Evolutionary conservation across 2,329 filamentous ascomycete species (phyloP).

Genomic region (Nothophaeocryptopus gaeumannii): DNA sequence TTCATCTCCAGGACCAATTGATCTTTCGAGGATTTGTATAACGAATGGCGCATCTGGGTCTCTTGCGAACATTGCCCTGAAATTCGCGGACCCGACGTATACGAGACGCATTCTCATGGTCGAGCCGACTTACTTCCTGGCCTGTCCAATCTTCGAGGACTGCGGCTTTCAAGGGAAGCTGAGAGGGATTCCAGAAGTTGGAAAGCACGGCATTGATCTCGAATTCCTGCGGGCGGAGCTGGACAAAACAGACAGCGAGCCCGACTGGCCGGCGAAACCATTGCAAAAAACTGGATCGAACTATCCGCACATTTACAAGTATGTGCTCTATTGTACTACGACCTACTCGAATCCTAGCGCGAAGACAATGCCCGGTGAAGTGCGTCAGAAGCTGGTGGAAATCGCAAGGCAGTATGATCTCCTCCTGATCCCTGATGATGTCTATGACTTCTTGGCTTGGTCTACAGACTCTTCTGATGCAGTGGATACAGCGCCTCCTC

Average conservation of each 20-base stretch:
- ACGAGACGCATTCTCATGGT: slow-evolving; percentile 77
- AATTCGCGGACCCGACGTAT: slow-evolving; percentile 73
- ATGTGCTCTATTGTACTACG: slow-evolving; percentile 83
- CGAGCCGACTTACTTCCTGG: slow-evolving; percentile 77
- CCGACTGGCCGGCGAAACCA: slow-evolving; percentile 9
- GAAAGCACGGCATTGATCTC: slow-evolving; percentile 68
- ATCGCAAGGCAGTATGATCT: slow-evolving; percentile 76
- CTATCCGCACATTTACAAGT: slow-evolving; percentile 71
- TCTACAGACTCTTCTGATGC: slow-evolving; percentile 1
- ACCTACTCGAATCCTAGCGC: slow-evolving; percentile 86
- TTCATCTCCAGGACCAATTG: slow-evolving; percentile 5
- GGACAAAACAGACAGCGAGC: slow-evolving; percentile 45
- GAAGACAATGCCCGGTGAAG: slow-evolving; percentile 69
- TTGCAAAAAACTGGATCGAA: slow-evolving; percentile 56
- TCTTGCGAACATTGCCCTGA: slow-evolving; percentile 71
- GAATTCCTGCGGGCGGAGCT: slow-evolving; percentile 55
- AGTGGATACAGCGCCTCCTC: slow-evolving; percentile 44
- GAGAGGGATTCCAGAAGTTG: slow-evolving; percentile 69
- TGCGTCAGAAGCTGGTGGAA: slow-evolving; percentile 65
- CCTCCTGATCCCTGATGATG: slow-evolving; percentile 80
- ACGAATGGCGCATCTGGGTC: slow-evolving; percentile 83
- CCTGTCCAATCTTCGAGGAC: slow-evolving; percentile 78
- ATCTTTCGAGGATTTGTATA: slow-evolving; percentile 62
- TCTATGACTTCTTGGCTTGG: slow-evolving; percentile 92
- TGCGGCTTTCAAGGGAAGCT: slow-evolving; percentile 67